phyloP scores from a whole-genome alignment of 2,329 filamentous ascomycete genomes.

The Talaromyces sp. region DNA sequence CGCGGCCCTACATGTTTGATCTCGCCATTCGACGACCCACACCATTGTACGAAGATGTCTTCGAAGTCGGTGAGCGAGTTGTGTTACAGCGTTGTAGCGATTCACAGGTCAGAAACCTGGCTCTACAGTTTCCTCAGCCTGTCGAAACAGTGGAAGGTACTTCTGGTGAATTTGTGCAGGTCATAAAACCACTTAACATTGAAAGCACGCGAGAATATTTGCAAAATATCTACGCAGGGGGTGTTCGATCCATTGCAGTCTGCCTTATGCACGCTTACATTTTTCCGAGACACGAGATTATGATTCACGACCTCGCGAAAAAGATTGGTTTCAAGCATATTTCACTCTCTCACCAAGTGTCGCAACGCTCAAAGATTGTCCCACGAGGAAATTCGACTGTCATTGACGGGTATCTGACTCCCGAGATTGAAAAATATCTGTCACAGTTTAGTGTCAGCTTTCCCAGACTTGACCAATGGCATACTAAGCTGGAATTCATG shows the following conservation, averaged over 20 bases:
- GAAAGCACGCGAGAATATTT: conserved; percentile 6
- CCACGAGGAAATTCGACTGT: conserved; percentile 74
- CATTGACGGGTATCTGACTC: conserved; percentile 75
- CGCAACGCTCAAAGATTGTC: conserved; percentile 82
- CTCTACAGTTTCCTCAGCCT: conserved; percentile 46
- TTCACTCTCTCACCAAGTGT: conserved; percentile 68
- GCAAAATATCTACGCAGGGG: conserved; percentile 1
- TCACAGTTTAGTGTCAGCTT: conserved; percentile 75
- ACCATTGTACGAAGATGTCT: conserved; percentile 75
- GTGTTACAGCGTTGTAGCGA: background rate
- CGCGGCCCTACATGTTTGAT: conserved; percentile 85
- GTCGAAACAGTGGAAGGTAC: background rate
- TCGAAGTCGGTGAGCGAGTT: conserved; percentile 77
- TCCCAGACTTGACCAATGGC: conserved; percentile 21
- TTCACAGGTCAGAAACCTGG: conserved; percentile 49
- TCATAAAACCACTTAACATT: background rate
- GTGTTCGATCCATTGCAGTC: conserved; percentile 3
- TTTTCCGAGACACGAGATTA: conserved; percentile 76
- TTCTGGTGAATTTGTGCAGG: background rate
- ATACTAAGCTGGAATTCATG: conserved; percentile 73
- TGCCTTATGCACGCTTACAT: conserved; percentile 32
- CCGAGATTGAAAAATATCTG: conserved; percentile 74
- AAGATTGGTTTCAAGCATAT: conserved; percentile 74
- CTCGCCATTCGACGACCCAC: conserved; percentile 81
- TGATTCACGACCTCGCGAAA: conserved; percentile 72